Evolutionary conservation across 768 basidiomycete species (phyloP).

Genomic region (Panaeolus cyanescens): DNA sequence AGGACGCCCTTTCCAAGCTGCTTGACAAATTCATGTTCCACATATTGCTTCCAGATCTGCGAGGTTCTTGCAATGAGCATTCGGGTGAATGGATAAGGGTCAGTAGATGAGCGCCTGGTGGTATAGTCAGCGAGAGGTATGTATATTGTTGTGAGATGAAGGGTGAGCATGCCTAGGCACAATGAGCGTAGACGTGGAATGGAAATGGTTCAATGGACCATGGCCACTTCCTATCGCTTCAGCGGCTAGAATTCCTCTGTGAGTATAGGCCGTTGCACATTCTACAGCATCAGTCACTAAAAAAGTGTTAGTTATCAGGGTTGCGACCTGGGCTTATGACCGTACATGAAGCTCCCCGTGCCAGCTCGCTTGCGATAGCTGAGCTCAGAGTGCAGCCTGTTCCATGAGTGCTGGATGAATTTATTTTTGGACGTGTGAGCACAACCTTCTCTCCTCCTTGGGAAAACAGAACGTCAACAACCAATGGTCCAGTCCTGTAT

Average conservation of each 20-base stretch:
- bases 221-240: conserved; percentile 69
- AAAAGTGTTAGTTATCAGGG: neutral
- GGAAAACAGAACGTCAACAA: conserved; percentile 66
- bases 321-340: neutral
- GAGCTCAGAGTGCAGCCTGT: conserved; percentile 93
- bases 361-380: conserved; percentile 71
- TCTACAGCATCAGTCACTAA: conserved; percentile 51
- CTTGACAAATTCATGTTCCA: conserved; percentile 83
- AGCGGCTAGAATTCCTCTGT: conserved; percentile 73
- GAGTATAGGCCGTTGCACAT: conserved; percentile 70
- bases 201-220: conserved; percentile 88
- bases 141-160: neutral
- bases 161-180: conserved; percentile 48
- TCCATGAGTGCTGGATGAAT: conserved; percentile 81
- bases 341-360: conserved; percentile 47
- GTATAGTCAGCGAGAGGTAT: neutral
- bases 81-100: conserved; percentile 71
- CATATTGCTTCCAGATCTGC: conserved; percentile 68
- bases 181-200: conserved; percentile 47
- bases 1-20: conserved; percentile 76
- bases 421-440: conserved; percentile 61
- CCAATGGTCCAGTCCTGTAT: conserved; percentile 31
- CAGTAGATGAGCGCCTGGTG: conserved; percentile 52
- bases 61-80: conserved; percentile 61
- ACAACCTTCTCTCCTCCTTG: conserved; percentile 39